phyloP scores from a whole-genome alignment of 2,329 filamentous ascomycete genomes.

The Diaporthe longicolla region DNA sequence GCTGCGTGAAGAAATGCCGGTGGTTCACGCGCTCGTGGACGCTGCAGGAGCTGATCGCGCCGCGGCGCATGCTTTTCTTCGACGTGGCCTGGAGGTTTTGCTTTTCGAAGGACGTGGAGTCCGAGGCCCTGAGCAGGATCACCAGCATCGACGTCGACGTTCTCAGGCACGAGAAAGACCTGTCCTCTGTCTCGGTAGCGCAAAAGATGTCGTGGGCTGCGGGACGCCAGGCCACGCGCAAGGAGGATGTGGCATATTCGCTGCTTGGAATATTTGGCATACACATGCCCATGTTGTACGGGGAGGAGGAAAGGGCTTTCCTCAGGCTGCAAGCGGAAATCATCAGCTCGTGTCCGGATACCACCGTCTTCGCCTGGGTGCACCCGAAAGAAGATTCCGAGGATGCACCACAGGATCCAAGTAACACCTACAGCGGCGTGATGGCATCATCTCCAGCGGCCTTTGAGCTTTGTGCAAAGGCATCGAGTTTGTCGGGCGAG shows the following conservation, averaged over 20 bases:
- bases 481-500: neutral
- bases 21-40: constrained; percentile 42
- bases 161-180: constrained; percentile 5
- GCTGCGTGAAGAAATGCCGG: constrained; percentile 23
- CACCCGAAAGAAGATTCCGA: neutral
- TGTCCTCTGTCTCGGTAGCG: constrained; percentile 33
- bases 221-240: constrained; percentile 27
- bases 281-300: constrained; percentile 39
- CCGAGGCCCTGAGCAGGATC: neutral
- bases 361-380: constrained; percentile 34
- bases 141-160: constrained; percentile 37
- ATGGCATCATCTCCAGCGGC: constrained; percentile 25
- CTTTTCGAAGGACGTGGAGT: constrained; percentile 28
- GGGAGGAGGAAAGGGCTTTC: constrained; percentile 40
- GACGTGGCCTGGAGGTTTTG: constrained; percentile 22
- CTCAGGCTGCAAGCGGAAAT: constrained; percentile 38
- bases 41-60: constrained; percentile 40
- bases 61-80: constrained; percentile 21
- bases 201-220: constrained; percentile 43
- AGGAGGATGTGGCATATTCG: constrained; percentile 38
- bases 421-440: constrained; percentile 11
- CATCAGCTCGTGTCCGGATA: constrained; percentile 32
- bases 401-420: too few species aligned
- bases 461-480: constrained; percentile 9
- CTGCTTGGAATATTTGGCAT: constrained; percentile 37